Percentiles rank a stretch among this genome's conserved stretches.
phyloP scores from a whole-genome alignment of 1,284 basidiomycete genomes.

The Cutaneotrichosporon arboriforme region DNA sequence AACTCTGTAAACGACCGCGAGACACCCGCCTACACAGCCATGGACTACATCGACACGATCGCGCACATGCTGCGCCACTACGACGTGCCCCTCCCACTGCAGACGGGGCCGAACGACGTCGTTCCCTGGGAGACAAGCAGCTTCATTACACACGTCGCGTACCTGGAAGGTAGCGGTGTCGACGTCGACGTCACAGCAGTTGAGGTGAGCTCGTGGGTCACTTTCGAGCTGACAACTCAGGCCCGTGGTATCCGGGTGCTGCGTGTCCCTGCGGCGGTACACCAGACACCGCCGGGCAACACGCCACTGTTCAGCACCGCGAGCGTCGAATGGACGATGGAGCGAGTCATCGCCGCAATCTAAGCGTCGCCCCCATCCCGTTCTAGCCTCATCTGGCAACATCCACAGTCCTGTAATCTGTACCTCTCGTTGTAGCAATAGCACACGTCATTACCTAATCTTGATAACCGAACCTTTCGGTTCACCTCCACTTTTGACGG shows the following conservation, averaged over 20 bases:
- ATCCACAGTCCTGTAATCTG: no score
- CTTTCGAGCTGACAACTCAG: slow-evolving; percentile 14
- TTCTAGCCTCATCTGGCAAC: no score
- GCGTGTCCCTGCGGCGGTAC: slow-evolving; percentile 26
- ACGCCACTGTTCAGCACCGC: slow-evolving; percentile 35
- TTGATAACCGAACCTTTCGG: no score
- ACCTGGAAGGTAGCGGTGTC: slow-evolving; percentile 61
- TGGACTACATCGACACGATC: slow-evolving; percentile 80
- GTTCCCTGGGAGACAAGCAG: slow-evolving; percentile 40
- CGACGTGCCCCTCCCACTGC: slow-evolving; percentile 51
- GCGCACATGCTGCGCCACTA: slow-evolving; percentile 62
- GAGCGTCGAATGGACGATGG: slow-evolving; percentile 44
- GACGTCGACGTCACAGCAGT: slow-evolving; percentile 59
- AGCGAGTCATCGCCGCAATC: slow-evolving; percentile 7
- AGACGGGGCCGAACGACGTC: slow-evolving; percentile 61
- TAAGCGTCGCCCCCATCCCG: neutral
- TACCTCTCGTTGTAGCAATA: no score
- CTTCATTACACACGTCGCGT: slow-evolving; percentile 73
- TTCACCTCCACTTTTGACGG: no score
- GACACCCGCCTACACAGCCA: slow-evolving; percentile 74
- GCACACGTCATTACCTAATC: no score
- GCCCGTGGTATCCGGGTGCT: slow-evolving; percentile 33
- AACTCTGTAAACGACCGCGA: slow-evolving; percentile 88
- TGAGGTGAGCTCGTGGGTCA: slow-evolving; percentile 53
- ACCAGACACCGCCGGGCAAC: slow-evolving; percentile 13